phyloP scores from a whole-genome alignment of 768 basidiomycete genomes.

The Albatrellus ellisii region DNA sequence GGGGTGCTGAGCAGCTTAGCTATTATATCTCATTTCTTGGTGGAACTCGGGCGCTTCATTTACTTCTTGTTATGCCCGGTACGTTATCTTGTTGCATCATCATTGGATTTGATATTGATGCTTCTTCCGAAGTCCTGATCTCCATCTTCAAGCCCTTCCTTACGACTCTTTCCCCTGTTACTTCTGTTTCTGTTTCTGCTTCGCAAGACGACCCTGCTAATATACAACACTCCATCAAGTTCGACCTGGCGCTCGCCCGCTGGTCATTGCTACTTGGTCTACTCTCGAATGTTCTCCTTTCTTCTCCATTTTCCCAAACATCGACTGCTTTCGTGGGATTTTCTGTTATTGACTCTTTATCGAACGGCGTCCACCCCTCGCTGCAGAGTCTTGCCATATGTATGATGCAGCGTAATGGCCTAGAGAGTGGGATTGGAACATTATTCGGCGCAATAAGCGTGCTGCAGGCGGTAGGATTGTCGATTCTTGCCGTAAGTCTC shows the following conservation, averaged over 20 bases:
- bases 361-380: slow-evolving; percentile 56
- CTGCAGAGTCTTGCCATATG: slow-evolving; percentile 64
- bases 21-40: slow-evolving; percentile 67
- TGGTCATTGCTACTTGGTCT: slow-evolving; percentile 57
- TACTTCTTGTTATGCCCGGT: slow-evolving; percentile 61
- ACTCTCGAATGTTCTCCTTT: slow-evolving; percentile 45
- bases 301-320: slow-evolving; percentile 31
- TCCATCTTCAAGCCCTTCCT: slow-evolving; percentile 47
- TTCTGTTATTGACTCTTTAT: slow-evolving; percentile 51
- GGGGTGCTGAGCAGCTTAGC: slow-evolving; percentile 56
- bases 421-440: slow-evolving; percentile 31
- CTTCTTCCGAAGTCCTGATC: slow-evolving; percentile 41
- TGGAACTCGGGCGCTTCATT: slow-evolving; percentile 46
- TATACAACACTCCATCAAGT: slow-evolving; percentile 47
- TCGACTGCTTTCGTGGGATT: slow-evolving; percentile 36
- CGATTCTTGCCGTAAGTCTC: slow-evolving; percentile 35
- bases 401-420: slow-evolving; percentile 28
- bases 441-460: slow-evolving; percentile 65
- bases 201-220: slow-evolving; percentile 32
- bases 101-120: slow-evolving; percentile 15
- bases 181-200: slow-evolving; percentile 5
- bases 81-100: background rate
- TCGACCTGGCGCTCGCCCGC: slow-evolving; percentile 56
- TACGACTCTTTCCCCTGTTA: slow-evolving; percentile 13
- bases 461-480: slow-evolving; percentile 51